These are phyloP conservation scores for Neostapfia colusana DNA, from an alignment of 176 grass and related monocot species.

Conservation along the genomic window DNA sequence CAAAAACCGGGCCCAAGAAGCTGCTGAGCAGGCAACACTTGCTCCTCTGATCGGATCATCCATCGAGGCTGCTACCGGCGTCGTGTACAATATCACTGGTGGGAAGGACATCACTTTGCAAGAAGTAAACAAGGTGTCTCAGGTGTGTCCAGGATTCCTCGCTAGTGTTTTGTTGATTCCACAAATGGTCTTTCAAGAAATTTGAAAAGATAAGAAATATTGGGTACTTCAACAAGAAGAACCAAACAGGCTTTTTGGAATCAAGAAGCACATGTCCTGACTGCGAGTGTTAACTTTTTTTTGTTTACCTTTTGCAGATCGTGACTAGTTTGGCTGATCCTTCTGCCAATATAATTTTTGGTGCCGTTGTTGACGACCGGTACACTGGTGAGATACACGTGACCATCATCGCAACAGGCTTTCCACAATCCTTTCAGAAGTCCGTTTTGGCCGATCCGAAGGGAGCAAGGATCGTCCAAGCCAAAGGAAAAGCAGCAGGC, in stretches of 20 bases:
- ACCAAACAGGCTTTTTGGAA: too few species aligned
- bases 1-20: slow-evolving; percentile 91
- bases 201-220: background rate
- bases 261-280: too few species aligned
- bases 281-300: background rate
- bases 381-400: slow-evolving; percentile 91
- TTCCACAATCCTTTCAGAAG: slow-evolving; percentile 84
- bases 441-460: slow-evolving; percentile 69
- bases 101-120: slow-evolving; percentile 96
- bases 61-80: slow-evolving; percentile 79
- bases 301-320: slow-evolving; percentile 46
- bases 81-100: slow-evolving; percentile 94
- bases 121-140: slow-evolving; percentile 92
- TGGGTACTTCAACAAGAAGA: too few species aligned
- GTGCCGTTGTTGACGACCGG: slow-evolving; percentile 82
- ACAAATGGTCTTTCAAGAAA: background rate
- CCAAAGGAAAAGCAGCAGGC: slow-evolving; percentile 49
- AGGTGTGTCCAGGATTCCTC: slow-evolving; percentile 43
- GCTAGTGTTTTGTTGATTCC: background rate
- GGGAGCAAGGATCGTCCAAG: slow-evolving; percentile 51
- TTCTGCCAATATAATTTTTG: slow-evolving; percentile 95
- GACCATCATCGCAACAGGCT: slow-evolving; percentile 89
- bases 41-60: slow-evolving; percentile 93
- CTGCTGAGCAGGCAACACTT: slow-evolving; percentile 93
- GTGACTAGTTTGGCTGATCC: slow-evolving; percentile 93